phyloP scores from a whole-genome alignment of 192 early-diverging fungal species.

The Funneliformis geosporum region DNA sequence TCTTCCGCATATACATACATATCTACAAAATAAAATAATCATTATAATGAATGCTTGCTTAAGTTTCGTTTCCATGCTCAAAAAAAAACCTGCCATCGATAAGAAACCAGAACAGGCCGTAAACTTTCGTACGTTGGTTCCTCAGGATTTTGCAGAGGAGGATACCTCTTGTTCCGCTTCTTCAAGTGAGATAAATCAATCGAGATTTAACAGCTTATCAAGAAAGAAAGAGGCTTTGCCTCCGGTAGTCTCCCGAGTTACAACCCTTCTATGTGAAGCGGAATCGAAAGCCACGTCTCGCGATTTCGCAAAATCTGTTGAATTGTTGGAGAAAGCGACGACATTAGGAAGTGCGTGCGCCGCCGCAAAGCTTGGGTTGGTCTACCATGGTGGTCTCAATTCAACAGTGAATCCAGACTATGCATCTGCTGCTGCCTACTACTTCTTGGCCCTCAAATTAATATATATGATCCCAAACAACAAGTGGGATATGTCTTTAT shows the following conservation, averaged over 20 bases:
- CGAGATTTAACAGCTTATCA: neutral
- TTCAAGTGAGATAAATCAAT: neutral
- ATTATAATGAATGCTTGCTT: too few relatives aligned
- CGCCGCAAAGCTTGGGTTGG: conserved; percentile 7
- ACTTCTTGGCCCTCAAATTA: neutral
- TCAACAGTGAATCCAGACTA: neutral
- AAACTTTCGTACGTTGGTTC: neutral
- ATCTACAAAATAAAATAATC: too few relatives aligned
- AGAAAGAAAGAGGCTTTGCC: neutral
- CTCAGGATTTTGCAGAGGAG: neutral
- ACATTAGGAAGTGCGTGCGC: neutral
- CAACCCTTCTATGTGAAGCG: neutral
- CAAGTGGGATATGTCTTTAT: neutral
- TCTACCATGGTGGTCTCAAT: neutral
- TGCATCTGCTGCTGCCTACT: neutral
- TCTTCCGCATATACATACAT: too few relatives aligned
- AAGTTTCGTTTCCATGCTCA: too few relatives aligned
- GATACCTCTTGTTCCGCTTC: neutral
- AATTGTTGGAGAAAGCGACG: neutral
- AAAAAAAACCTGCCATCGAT: too few relatives aligned
- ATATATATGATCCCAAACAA: neutral
- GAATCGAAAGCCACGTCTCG: neutral
- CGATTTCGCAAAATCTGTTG: neutral
- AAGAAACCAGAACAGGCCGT: neutral
- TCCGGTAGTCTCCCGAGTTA: neutral